These are phyloP conservation scores for Aspergillus quadricinctus DNA, from an alignment of 2,329 filamentous ascomycete genomes.

Conservation along the genomic window DNA sequence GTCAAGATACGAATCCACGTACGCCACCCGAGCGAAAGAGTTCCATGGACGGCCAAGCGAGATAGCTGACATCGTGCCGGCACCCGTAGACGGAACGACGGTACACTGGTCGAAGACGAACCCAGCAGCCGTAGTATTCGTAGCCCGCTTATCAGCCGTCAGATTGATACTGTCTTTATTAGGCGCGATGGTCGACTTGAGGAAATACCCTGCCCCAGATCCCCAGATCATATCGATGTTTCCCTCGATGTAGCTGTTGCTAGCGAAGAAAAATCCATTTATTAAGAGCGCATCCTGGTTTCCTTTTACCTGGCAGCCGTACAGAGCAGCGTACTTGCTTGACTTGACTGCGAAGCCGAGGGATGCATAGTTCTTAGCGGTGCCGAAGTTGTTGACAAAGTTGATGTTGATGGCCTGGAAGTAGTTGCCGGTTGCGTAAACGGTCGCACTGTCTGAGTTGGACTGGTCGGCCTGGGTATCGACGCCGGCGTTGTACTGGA, in stretches of 20 bases:
- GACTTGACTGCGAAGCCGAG: constrained; percentile 40
- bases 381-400: constrained; percentile 38
- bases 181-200: constrained; percentile 33
- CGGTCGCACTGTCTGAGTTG: constrained; percentile 37
- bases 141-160: constrained; percentile 38
- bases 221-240: constrained; percentile 45
- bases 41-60: constrained; percentile 14
- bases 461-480: constrained; percentile 34
- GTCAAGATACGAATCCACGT: constrained; percentile 11
- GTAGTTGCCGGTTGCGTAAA: constrained; percentile 39
- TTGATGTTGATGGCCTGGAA: constrained; percentile 40
- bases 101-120: constrained; percentile 37
- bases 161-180: constrained; percentile 34
- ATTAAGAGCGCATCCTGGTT: constrained; percentile 39
- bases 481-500: constrained; percentile 32
- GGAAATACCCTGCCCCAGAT: constrained; percentile 43
- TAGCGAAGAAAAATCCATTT: constrained; percentile 37
- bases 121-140: constrained; percentile 34
- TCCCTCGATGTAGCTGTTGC: constrained; percentile 38
- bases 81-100: constrained; percentile 26
- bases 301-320: constrained; percentile 35
- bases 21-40: constrained; percentile 14
- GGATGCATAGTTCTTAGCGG: constrained; percentile 34
- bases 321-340: constrained; percentile 38
- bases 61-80: constrained; percentile 7